Evolutionary conservation across 495 filamentous ascomycete species (phyloP).

Genomic region (Hypoxylon intermedium): DNA sequence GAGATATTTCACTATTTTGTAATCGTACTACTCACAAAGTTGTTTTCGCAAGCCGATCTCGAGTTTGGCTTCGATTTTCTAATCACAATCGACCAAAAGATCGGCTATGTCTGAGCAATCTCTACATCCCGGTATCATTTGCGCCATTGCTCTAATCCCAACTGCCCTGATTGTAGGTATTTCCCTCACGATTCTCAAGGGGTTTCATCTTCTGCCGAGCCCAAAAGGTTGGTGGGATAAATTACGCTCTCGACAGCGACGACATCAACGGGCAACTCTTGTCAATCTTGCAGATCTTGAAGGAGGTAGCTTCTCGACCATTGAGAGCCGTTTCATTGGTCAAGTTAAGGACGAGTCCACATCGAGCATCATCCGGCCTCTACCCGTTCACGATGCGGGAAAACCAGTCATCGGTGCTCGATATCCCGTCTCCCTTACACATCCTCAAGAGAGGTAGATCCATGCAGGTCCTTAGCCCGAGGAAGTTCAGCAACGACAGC

Average conservation of each 20-base stretch:
- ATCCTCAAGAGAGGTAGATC: constrained; percentile 43
- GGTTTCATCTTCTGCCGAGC: constrained; percentile 37
- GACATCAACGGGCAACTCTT: constrained; percentile 7
- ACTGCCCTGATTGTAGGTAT: constrained; percentile 41
- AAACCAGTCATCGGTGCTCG: constrained; percentile 9
- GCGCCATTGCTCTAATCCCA: constrained; percentile 63
- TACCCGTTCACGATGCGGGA: constrained; percentile 24
- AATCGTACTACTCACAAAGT: constrained; percentile 12
- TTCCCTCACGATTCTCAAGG: constrained; percentile 30
- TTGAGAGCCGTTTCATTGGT: constrained; percentile 45
- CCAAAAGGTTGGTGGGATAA: constrained; percentile 28
- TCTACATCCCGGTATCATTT: constrained; percentile 45
- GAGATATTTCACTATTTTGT: constrained; percentile 24
- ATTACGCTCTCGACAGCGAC: constrained; percentile 37
- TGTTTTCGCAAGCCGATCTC: constrained; percentile 9
- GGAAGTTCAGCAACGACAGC: constrained; percentile 35
- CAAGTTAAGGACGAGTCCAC: constrained; percentile 31
- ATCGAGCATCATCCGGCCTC: constrained; percentile 2
- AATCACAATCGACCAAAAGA: constrained; percentile 26
- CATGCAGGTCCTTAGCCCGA: constrained; percentile 36
- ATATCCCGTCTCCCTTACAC: constrained; percentile 38
- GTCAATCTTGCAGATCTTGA: constrained; percentile 1
- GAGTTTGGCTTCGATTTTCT: constrained; percentile 16
- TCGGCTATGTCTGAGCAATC: constrained; percentile 46
- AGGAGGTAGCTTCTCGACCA: constrained; percentile 24